Base-by-base conservation (phyloP, 2,329 filamentous ascomycete species). In the Aspergillus sp. region DNA sequence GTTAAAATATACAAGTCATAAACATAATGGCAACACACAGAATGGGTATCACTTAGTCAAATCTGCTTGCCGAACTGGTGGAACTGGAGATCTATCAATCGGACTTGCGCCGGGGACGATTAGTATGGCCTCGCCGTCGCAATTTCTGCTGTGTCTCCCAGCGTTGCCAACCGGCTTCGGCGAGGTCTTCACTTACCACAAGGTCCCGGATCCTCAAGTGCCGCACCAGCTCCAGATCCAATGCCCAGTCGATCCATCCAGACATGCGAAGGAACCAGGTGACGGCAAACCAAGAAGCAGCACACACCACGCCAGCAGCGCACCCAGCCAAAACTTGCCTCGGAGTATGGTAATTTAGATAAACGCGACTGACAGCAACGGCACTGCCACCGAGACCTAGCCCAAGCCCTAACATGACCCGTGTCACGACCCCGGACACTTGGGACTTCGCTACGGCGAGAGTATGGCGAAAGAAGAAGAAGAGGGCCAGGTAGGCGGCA, bases 161-260 rank as follows among this genome's bases (percentile, higher is more conserved):
- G 55, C 83, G 80, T 61, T 88, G 84, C 89, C 89, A 98, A 2
- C 91, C 91, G 26, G 86, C 81, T 64, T 94, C 86, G 20, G 80
- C 80, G 47, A 94, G 62, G 60, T 96, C 89, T 61, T 96, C 89
- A 55, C 82, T 80, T 5, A 93, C 70, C 8, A 93, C 77, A 41
- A 98, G 63, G 59, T 98, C 91, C 38, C 91, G 71, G 29, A 93
- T 66, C 37, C 89, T 72, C 29, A 91, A 64, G 43, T 77, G 70
- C 50, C 74, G 72, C 3, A 76, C 73, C 3, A 82, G 47, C 16
- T 75, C 71, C 22, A 75, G 67, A 15, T 85, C 78, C 34, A 95
- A 59, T 2, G 67, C 72, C 81, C 82, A 86, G 4, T 75, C 69
- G 37, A 95, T 56, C 67, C 79, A 72, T 0, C 86, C 88, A 4